Base-by-base conservation (phyloP, 306 rosid species). In the Begonia fuchsioides region DNA sequence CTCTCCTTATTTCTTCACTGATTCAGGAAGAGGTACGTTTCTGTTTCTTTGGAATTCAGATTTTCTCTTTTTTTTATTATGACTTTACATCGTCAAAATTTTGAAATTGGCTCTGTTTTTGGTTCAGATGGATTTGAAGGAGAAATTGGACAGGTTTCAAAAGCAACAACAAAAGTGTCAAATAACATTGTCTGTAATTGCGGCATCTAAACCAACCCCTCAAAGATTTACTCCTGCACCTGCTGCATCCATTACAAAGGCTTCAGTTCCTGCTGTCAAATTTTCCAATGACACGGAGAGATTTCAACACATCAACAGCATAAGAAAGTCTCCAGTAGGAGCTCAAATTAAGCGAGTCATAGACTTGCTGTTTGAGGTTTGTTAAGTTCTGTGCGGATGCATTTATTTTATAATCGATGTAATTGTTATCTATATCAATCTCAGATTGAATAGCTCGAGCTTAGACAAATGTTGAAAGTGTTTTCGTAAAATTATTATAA, bases 321-420 rank as follows among this genome's bases (percentile, higher is more conserved):
- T 90, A 1, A 75, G 94, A 39, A 90, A 79, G 46, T 65, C 78
- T 38, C 87, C 94, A 0, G 95, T 82, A 0, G 95, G 98, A 64
- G 87, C 95, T 56, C 98, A 90, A 70, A 85, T 90, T 70, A 90
- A 79, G 75, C 84, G 92, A 43, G 95, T 90, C 20, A 90, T 90
- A 13, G 72, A 68, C 77, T 77, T 81, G 45, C 78, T 90, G 43
- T 58, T 67, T 1, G 92, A 90, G 92, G 98, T 85, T 65, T 26
- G 35, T 26, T 26, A 26, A 2, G 35, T 26, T 26, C 46, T 14
- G 47, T 56, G 35, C 40, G 6, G 17, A 26, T 38, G 13, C 53
- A 44, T 9, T 11, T 11, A 15, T 7, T 47, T 14, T 0, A 26
- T 6, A 26, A 3, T 9, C 12, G 13, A 6, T 32, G n/a, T 47